A percentile compares a stretch with the other conserved stretches of the same genome.
Evolutionary conservation across 2,329 filamentous ascomycete species (phyloP).

Genomic region (Paecilomyces variotii): DNA sequence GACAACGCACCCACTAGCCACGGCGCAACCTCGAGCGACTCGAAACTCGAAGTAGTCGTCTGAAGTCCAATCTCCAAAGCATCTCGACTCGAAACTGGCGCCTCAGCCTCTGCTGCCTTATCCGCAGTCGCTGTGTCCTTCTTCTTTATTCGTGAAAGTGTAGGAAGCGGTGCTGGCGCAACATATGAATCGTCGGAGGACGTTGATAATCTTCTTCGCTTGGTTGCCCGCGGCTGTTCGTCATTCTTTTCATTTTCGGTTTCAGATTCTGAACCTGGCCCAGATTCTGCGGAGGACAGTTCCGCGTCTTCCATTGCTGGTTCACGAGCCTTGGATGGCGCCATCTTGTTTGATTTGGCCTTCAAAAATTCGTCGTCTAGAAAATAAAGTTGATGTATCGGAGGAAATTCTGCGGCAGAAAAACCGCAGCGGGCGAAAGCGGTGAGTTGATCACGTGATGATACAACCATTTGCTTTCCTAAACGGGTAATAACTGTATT

Average conservation of each 20-base stretch:
- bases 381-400: neutral
- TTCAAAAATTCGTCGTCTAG: neutral
- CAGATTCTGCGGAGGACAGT: neutral
- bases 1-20: constrained; percentile 81
- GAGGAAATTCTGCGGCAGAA: neutral
- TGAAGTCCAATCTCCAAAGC: constrained; percentile 31
- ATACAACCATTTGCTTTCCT: neutral
- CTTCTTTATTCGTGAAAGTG: constrained; percentile 35
- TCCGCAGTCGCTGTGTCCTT: constrained; percentile 18
- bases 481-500: neutral
- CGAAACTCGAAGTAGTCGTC: constrained; percentile 54
- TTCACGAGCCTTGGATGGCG: neutral
- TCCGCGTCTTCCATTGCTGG: neutral
- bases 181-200: constrained; percentile 27
- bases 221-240: constrained; percentile 24
- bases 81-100: constrained; percentile 32
- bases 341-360: neutral
- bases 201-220: constrained; percentile 32
- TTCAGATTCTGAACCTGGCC: neutral
- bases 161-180: constrained; percentile 27
- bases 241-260: neutral
- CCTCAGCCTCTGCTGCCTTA: constrained; percentile 14
- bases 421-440: neutral
- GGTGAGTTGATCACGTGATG: neutral
- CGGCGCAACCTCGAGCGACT: constrained; percentile 63